Base-by-base conservation (phyloP, 1,139 yeast genomes). In the Yamadazyma triangularis region DNA sequence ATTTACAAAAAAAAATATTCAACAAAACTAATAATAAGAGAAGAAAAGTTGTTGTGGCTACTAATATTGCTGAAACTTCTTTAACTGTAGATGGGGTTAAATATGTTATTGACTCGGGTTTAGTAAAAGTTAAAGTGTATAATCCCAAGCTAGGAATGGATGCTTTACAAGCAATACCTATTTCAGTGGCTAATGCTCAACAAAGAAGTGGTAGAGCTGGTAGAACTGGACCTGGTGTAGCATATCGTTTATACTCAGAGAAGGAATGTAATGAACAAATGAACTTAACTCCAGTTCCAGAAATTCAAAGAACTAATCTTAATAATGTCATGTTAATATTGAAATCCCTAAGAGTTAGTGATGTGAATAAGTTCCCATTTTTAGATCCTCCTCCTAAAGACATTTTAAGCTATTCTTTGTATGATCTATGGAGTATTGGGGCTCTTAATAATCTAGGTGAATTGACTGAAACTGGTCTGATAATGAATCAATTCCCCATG, bases 141-240 rank as follows among this genome's bases (percentile, higher is more conserved):
- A 88, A 85, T 47, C 83, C 96, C 0, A 77, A 77, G 41, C 66
- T 88, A 39, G 95, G 95, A 1, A 79, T 89, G 80, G 96, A 89
- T 47, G 73, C 88, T 13, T 70, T 91, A 30, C 88, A 84, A 44
- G 71, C 86, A 10, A 81, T 88, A 0, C 97, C 97, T 0, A 82
- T 91, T 3, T 83, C 97, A 0, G 53, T 73, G 26, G 96, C 97
- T 1, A 91, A 89, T 60, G 96, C 97, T 0, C 75, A 77, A 33
- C 98, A 91, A 54, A 61, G 98, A 44, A 77, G 95, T 15, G 98
- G 98, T 32, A 76, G 98, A 62, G 97, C 97, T 3, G 97, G 98
- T 29, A 78, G 98, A 66, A 88, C 96, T 0, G 87, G 81, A 0
- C 85, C 95, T 0, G 98, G 98, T 29, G 58, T 69, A 9, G 89